Percentiles rank a stretch among this genome's conserved stretches.
phyloP scores from a whole-genome alignment of 192 early-diverging fungal species.

The Geosiphon pyriformis region DNA sequence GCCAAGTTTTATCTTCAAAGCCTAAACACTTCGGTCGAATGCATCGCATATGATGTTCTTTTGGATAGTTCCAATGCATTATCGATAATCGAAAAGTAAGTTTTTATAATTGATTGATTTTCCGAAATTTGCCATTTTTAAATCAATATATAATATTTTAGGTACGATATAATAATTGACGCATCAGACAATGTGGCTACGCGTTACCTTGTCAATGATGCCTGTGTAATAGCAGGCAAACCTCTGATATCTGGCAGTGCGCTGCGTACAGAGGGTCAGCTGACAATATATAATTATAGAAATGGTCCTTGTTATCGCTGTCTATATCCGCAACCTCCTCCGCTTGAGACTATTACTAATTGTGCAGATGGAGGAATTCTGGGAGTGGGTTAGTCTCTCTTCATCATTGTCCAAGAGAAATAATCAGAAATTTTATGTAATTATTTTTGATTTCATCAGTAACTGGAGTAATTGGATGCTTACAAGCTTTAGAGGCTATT shows the following conservation, averaged over 20 bases:
- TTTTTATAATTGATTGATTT: slow-evolving; percentile 7
- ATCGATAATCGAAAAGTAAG: slow-evolving; percentile 52
- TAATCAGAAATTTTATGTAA: too few relatives aligned
- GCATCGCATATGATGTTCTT: slow-evolving; percentile 60
- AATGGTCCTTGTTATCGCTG: slow-evolving; percentile 95
- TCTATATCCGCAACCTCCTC: slow-evolving; percentile 89
- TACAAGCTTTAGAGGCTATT: slow-evolving; percentile 90
- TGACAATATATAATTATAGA: slow-evolving; percentile 90
- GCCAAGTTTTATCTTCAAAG: too few relatives aligned
- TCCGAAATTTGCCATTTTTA: background rate
- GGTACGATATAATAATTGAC: slow-evolving; percentile 86
- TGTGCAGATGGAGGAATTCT: slow-evolving; percentile 92
- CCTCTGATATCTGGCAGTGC: slow-evolving; percentile 89
- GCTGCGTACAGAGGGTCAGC: slow-evolving; percentile 86
- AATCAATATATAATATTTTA: slow-evolving; percentile 11
- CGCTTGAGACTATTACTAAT: slow-evolving; percentile 78
- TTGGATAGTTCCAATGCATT: slow-evolving; percentile 81
- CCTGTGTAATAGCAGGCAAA: slow-evolving; percentile 75
- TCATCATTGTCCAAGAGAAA: too few relatives aligned
- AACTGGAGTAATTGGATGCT: slow-evolving; percentile 85
- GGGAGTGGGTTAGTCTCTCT: slow-evolving; percentile 60
- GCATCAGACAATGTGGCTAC: slow-evolving; percentile 94
- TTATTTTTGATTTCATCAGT: slow-evolving; percentile 41
- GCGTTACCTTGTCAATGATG: slow-evolving; percentile 92
- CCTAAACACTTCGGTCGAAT: slow-evolving; percentile 64